Conservation (phyloP, 1,284 basidiomycete genomes). For the Volvariella volvacea region DNA sequence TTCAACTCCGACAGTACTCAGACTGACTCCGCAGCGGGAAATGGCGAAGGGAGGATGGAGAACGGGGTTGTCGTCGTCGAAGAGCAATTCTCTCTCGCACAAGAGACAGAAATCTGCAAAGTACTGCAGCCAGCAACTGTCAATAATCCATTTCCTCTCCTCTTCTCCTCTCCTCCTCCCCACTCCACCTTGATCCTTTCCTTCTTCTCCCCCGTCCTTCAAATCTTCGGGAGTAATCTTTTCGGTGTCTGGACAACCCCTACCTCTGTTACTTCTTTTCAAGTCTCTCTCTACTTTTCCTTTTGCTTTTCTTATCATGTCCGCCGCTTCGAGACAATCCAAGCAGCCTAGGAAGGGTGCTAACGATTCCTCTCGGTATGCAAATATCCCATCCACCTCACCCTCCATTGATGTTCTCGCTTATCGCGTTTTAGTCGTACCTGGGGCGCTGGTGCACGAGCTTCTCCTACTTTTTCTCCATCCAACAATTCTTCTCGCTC, state of each 20-base stretch:
- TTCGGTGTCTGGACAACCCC: conserved; percentile 32
- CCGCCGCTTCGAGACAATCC: conserved; percentile 51
- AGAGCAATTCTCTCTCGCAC: too few relatives aligned
- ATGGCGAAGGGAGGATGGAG: too few relatives aligned
- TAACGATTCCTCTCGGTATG: conserved; percentile 52
- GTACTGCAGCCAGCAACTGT: too few relatives aligned
- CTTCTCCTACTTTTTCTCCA: conserved; percentile 62
- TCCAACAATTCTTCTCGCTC: conserved; percentile 41
- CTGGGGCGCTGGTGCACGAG: conserved; percentile 53
- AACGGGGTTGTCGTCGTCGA: too few relatives aligned
- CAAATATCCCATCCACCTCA: conserved; percentile 11
- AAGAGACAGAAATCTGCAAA: too few relatives aligned
- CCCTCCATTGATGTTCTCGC: conserved; percentile 10
- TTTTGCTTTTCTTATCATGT: conserved; percentile 34
- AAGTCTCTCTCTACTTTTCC: conserved; percentile 23
- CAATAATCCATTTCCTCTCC: too few relatives aligned
- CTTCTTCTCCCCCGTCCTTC: conserved; percentile 7
- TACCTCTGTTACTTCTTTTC: conserved; percentile 21
- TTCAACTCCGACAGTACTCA: too few relatives aligned
- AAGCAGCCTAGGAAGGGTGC: conserved; percentile 53
- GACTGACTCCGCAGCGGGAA: too few relatives aligned
- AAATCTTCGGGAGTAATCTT: conserved; percentile 20
- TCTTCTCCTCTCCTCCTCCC: conserved; percentile 4
- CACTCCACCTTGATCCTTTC: conserved; percentile 6
- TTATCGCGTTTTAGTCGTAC: conserved; percentile 40